Percentiles rank a stretch among this genome's conserved stretches.
Evolutionary conservation across 1,139 yeast genomes (phyloP).

Genomic region (Pichia sp.): DNA sequence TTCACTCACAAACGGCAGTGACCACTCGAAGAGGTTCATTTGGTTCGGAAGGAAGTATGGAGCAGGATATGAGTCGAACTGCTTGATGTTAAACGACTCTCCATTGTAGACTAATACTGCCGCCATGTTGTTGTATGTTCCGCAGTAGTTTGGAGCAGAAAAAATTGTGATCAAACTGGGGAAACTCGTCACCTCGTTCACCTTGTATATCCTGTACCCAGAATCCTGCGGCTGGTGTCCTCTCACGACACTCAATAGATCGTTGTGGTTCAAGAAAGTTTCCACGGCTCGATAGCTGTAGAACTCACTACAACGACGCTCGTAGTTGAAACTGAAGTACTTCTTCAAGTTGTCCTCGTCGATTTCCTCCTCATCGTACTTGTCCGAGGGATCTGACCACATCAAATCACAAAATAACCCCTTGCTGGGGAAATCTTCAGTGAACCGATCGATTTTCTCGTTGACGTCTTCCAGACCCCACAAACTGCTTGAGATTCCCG

Average conservation of each 20-base stretch:
- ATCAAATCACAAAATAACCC: constrained; percentile 93
- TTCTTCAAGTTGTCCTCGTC: constrained; percentile 52
- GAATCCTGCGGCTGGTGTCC: constrained; percentile 94
- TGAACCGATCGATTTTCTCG: constrained; percentile 56
- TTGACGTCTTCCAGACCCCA: constrained; percentile 73
- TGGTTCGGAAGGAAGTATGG: constrained; percentile 97
- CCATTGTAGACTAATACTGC: constrained; percentile 88
- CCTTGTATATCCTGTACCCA: constrained; percentile 86
- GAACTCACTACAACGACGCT: constrained; percentile 90
- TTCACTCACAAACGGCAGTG: constrained; percentile 95
- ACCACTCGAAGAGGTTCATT: constrained; percentile 98
- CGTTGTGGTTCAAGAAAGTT: constrained; percentile 66
- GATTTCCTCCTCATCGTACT: constrained; percentile 45
- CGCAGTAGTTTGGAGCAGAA: constrained; percentile 97
- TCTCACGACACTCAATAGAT: constrained; percentile 73
- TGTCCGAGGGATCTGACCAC: constrained; percentile 93
- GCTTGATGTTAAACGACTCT: constrained; percentile 91
- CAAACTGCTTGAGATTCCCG: constrained; percentile 78
- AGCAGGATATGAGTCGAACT: constrained; percentile 75
- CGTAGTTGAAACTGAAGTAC: constrained; percentile 73
- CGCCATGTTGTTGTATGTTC: constrained; percentile 82
- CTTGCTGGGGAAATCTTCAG: constrained; percentile 76
- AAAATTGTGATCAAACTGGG: constrained; percentile 90
- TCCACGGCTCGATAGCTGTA: constrained; percentile 92
- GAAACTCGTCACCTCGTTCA: constrained; percentile 78